phyloP scores from a whole-genome alignment of 768 basidiomycete genomes.

The Macrolepiota fuliginosa region DNA sequence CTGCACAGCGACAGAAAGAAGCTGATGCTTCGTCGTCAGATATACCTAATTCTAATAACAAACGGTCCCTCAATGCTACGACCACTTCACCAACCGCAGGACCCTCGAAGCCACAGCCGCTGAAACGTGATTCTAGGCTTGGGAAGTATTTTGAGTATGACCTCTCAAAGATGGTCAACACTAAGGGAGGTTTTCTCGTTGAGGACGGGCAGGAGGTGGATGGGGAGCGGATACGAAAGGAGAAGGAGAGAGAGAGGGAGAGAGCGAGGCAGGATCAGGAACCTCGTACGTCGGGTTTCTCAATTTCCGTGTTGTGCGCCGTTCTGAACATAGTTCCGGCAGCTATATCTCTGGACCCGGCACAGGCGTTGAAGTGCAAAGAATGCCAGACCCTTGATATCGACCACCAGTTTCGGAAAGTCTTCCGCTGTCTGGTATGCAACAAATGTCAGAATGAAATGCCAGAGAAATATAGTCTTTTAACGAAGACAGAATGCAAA shows the following conservation, averaged over 20 bases:
- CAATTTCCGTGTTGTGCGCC: not conserved
- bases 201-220: constrained; percentile 84
- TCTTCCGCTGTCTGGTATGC: constrained; percentile 86
- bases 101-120: constrained; percentile 39
- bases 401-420: constrained; percentile 76
- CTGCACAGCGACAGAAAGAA: constrained; percentile 66
- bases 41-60: constrained; percentile 62
- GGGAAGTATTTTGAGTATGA: constrained; percentile 98
- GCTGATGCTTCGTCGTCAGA: constrained; percentile 46
- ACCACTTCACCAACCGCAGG: constrained; percentile 65
- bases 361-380: constrained; percentile 76
- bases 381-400: constrained; percentile 90
- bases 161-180: constrained; percentile 93
- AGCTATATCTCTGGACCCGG: constrained; percentile 80
- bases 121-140: constrained; percentile 74
- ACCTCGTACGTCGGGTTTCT: constrained; percentile 49
- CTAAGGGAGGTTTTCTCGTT: constrained; percentile 92
- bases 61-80: constrained; percentile 62
- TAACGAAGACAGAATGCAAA: constrained; percentile 99
- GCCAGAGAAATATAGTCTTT: constrained; percentile 89
- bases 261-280: constrained; percentile 73
- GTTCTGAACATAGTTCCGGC: constrained; percentile 7
- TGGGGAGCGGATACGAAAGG: constrained; percentile 70
- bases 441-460: constrained; percentile 85
- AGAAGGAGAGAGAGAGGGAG: constrained; percentile 79